Evolutionary conservation across 2,329 filamentous ascomycete species (phyloP).

Genomic region (Ophiocordyceps polyrhachis-furcata): DNA sequence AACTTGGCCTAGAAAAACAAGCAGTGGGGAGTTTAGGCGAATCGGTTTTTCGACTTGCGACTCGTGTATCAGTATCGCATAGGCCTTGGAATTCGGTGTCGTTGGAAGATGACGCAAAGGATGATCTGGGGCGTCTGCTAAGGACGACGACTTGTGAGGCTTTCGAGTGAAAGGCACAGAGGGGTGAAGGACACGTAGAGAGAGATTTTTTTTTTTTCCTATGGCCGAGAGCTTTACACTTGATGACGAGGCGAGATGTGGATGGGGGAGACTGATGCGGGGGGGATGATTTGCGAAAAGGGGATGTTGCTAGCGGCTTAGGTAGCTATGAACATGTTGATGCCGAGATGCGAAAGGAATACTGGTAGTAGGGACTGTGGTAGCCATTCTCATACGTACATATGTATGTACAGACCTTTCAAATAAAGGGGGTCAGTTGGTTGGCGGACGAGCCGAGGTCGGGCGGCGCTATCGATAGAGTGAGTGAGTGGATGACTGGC

Average conservation of each 20-base stretch:
- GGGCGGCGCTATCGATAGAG: neutral
- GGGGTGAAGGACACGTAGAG: too few relatives aligned
- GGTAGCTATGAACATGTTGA: too few relatives aligned
- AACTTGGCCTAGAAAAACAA: neutral
- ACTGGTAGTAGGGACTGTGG: too few relatives aligned
- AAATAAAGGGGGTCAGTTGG: too few relatives aligned
- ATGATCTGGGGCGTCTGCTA: neutral
- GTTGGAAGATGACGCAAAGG: neutral
- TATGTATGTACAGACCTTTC: too few relatives aligned
- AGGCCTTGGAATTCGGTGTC: neutral
- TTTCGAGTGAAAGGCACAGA: neutral
- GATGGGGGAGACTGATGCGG: too few relatives aligned
- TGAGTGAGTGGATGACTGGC: too few relatives aligned
- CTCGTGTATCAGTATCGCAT: neutral
- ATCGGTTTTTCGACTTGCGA: neutral
- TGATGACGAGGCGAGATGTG: neutral
- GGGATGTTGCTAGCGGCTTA: too few relatives aligned
- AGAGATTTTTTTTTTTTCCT: neutral
- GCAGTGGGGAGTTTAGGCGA: neutral
- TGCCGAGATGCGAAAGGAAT: too few relatives aligned
- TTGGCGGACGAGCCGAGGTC: too few relatives aligned
- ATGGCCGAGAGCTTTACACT: neutral
- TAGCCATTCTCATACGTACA: too few relatives aligned
- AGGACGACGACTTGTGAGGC: conserved; percentile 1
- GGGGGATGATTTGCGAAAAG: too few relatives aligned